Evolutionary conservation across 768 basidiomycete genomes (phyloP), one percentile per base, ranked within the genome.

Genomic region (Mycena vulgaris): DNA sequence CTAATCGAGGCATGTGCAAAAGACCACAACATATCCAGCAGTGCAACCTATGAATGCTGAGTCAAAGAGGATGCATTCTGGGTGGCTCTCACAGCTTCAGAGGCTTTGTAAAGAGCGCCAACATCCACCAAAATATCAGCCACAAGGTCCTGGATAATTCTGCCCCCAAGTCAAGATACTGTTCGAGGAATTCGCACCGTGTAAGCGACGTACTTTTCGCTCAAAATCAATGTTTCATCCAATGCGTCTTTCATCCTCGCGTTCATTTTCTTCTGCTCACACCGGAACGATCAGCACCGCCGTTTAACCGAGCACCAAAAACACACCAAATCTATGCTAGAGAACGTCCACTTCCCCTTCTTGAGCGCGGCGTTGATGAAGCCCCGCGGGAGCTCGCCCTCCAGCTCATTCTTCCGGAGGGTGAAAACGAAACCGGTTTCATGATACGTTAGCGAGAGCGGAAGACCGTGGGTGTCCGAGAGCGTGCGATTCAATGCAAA

Each of bases 11-110:
- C 82, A 77, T 96, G 92, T 0, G 97, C 92, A 78, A 96, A 97
- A 6, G 94, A 90, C 89, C 93, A 93, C 3, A 99, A 80, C 86
- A 99, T 92, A 76, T 99, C 98, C 1, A 97, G 80, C 63, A 96
- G 82, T 0, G 96, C 95, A 23, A 98, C 87, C 95, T 96, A 53
- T 16, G 55, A 25, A 28, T 19, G 3, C 16, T 30, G 57, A 55
- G 33, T 66, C 27, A 21, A n/a, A 33, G 73, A 37, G 8, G 21
- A 59, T 25, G 8, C 1, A 8, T 27, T 23, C 10, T 14, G 57
- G 40, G 23, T 14, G 19, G 7, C n/a, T 76, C 84, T 62, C 72
- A 95, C 94, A 27, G 95, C 95, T 83, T 99, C 98, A 0, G 95
- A 94, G 9, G 93, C 93, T 67, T 94, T 93, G 83, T 97, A 97